A percentile compares a stretch with the other conserved stretches of the same genome.
These are phyloP conservation scores for Blastobotrys indianensis DNA, from an alignment of 1,139 yeast genomes.

Conservation along the genomic window DNA sequence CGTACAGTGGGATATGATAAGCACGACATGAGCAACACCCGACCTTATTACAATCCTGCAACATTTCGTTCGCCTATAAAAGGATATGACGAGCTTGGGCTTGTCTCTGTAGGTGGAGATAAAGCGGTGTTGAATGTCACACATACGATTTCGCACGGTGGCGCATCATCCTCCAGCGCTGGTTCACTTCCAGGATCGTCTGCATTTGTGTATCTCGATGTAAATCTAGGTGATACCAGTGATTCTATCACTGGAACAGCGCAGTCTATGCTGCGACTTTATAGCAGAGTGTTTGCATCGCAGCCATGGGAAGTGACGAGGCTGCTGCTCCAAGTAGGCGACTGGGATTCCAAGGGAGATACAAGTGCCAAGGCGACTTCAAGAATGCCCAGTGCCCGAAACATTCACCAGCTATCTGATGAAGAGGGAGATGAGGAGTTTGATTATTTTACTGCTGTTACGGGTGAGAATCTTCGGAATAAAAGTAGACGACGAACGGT, in stretches of 20 bases:
- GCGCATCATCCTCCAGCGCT: too few species aligned
- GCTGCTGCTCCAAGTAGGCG: conserved; percentile 74
- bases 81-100: conserved; percentile 50
- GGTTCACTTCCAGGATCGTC: conserved; percentile 16
- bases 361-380: neutral
- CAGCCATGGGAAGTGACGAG: conserved; percentile 90
- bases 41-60: conserved; percentile 73
- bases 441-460: conserved; percentile 43
- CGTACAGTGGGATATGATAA: too few species aligned
- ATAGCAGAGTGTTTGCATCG: conserved; percentile 58
- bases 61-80: conserved; percentile 47
- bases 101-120: conserved; percentile 30
- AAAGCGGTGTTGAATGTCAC: conserved; percentile 27
- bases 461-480: conserved; percentile 20
- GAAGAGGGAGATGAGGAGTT: conserved; percentile 35
- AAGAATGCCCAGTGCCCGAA: neutral
- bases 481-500: neutral
- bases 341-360: conserved; percentile 23
- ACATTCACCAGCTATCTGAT: conserved; percentile 9
- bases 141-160: too few species aligned
- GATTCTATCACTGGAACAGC: conserved; percentile 34
- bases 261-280: conserved; percentile 58
- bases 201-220: conserved; percentile 13
- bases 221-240: conserved; percentile 12
- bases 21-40: conserved; percentile 19